phyloP scores from a whole-genome alignment of 1,284 basidiomycete genomes.

The Spongispora temasekensis region DNA sequence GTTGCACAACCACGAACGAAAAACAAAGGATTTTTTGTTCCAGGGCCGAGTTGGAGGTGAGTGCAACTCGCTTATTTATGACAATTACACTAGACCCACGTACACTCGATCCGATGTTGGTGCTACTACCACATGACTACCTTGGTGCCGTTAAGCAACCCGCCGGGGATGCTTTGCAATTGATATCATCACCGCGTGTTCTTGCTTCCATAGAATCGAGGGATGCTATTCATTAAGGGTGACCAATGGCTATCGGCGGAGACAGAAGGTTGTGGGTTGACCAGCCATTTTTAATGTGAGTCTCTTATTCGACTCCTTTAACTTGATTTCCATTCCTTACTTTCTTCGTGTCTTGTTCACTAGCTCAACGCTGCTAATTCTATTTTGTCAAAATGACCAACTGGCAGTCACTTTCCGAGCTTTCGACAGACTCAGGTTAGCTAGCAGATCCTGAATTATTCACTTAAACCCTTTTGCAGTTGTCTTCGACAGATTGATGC shows the following conservation, averaged over 20 bases:
- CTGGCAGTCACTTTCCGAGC: slow-evolving; percentile 29
- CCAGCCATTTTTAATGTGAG: slow-evolving; percentile 18
- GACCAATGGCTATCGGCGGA: neutral
- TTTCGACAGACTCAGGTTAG: slow-evolving; percentile 28
- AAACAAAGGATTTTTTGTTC: neutral
- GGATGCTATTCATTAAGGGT: slow-evolving; percentile 3
- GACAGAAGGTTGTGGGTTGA: slow-evolving; percentile 17
- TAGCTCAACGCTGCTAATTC: slow-evolving; percentile 5
- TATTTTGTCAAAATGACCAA: slow-evolving; percentile 20
- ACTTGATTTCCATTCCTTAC: slow-evolving; percentile 4
- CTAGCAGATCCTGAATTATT: too few relatives aligned
- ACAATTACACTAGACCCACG: neutral
- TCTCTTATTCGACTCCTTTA: neutral
- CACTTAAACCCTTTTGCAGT: slow-evolving; percentile 13
- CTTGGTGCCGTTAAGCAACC: slow-evolving; percentile 23
- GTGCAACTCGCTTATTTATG: slow-evolving; percentile 4
- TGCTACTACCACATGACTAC: slow-evolving; percentile 13
- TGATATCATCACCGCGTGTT: slow-evolving; percentile 19
- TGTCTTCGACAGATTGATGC: slow-evolving; percentile 30
- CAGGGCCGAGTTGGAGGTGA: slow-evolving; percentile 1
- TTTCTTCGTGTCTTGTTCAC: slow-evolving; percentile 1
- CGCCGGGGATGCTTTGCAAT: slow-evolving; percentile 7
- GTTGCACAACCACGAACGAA: neutral
- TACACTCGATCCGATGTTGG: slow-evolving; percentile 9
- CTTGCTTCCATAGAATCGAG: slow-evolving; percentile 18